These are phyloP conservation scores for Immersiporthe knoxdaviesiana DNA, from an alignment of 2,329 filamentous ascomycete species.

Conservation along the genomic window DNA sequence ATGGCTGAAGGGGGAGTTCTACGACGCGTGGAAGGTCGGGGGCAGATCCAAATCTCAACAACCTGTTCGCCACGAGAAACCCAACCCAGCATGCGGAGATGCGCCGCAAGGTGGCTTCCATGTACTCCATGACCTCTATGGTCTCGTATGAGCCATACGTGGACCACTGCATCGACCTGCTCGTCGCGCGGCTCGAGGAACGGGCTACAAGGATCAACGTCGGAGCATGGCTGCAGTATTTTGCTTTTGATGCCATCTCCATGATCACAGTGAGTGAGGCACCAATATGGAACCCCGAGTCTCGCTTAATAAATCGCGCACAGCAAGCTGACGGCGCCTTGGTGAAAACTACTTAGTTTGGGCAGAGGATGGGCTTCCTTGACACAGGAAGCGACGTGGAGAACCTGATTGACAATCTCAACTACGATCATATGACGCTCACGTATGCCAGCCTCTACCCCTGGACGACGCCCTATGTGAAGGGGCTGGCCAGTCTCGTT, in stretches of 20 bases:
- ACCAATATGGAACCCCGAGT: too few species aligned
- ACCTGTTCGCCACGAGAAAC: constrained; percentile 40
- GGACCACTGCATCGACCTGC: constrained; percentile 48
- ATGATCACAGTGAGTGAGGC: constrained; percentile 48
- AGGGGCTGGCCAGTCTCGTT: background rate
- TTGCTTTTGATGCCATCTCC: constrained; percentile 56
- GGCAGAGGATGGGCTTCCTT: constrained; percentile 47
- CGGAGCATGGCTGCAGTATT: constrained; percentile 49
- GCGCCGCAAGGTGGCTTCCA: constrained; percentile 45
- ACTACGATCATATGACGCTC: background rate
- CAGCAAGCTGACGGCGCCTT: constrained; percentile 46
- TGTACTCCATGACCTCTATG: constrained; percentile 53
- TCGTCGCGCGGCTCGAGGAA: constrained; percentile 40
- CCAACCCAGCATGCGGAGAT: constrained; percentile 41
- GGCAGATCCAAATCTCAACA: constrained; percentile 7
- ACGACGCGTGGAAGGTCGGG: constrained; percentile 10
- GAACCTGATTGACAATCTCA: constrained; percentile 47
- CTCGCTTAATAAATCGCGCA: too few species aligned
- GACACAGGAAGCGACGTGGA: constrained; percentile 49
- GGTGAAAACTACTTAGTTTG: constrained; percentile 57
- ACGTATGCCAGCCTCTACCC: background rate
- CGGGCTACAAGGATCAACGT: constrained; percentile 41
- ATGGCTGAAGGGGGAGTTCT: constrained; percentile 13
- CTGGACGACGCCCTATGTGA: background rate
- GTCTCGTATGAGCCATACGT: constrained; percentile 54